Evolutionary conservation across 441 rosid species (phyloP).

Genomic region (Francoa sonchifolia): DNA sequence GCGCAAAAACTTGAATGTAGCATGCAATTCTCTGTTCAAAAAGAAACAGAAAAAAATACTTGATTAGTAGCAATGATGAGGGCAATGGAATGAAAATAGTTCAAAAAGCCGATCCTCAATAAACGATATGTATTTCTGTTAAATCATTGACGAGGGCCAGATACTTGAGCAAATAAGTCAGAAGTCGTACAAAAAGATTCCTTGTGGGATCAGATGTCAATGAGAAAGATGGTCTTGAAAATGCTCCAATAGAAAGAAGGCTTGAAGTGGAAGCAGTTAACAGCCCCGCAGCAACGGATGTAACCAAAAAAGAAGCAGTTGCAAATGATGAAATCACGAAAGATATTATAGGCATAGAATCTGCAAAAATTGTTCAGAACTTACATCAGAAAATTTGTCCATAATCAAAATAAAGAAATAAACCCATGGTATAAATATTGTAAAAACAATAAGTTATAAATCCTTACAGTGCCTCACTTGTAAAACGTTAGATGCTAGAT

Average conservation of each 20-base stretch:
- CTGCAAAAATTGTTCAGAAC: conserved; percentile 24
- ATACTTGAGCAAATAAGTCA: conserved; percentile 2
- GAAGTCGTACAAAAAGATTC: conserved; percentile 59
- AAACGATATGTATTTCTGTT: too few species aligned
- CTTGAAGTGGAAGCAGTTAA: conserved; percentile 76
- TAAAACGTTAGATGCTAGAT: conserved; percentile 59
- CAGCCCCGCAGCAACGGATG: conserved; percentile 53
- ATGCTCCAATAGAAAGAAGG: conserved; percentile 61
- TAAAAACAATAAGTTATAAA: conserved; percentile 1
- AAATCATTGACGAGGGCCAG: too few species aligned
- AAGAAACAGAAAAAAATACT: conserved; percentile 5
- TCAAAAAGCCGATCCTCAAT: too few species aligned
- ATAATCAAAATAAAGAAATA: background rate
- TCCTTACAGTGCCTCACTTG: conserved; percentile 71
- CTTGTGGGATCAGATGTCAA: conserved; percentile 59
- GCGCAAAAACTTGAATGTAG: conserved; percentile 83
- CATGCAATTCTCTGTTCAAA: conserved; percentile 61
- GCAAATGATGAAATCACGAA: conserved; percentile 32
- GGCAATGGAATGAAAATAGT: too few species aligned
- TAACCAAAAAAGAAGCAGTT: conserved; percentile 43
- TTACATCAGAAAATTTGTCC: conserved; percentile 10
- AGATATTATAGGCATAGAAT: conserved; percentile 49
- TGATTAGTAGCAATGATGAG: background rate
- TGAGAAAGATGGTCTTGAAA: conserved; percentile 40
- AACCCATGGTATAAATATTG: background rate